phyloP scores from a whole-genome alignment of 2,329 filamentous ascomycete genomes.

The Geosmithia morbida region DNA sequence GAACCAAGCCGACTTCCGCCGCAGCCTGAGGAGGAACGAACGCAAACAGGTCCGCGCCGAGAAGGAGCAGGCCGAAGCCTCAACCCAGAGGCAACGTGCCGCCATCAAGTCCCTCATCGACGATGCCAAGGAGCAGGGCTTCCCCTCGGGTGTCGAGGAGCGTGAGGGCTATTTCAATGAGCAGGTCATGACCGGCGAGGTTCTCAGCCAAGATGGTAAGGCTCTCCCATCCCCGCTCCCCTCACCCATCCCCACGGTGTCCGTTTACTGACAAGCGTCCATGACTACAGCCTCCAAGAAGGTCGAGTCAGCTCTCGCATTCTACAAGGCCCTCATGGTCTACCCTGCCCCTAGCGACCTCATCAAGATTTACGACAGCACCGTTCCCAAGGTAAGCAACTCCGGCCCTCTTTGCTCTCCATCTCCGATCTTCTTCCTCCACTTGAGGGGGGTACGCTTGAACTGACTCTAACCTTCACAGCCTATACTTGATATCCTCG shows the following conservation, averaged over 20 bases:
- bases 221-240: constrained; percentile 5
- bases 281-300: constrained; percentile 41
- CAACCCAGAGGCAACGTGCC: constrained; percentile 53
- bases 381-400: constrained; percentile 68
- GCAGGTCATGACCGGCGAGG: constrained; percentile 81
- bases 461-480: constrained; percentile 16
- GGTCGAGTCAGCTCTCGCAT: constrained; percentile 79
- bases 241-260: no score
- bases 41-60: constrained; percentile 56
- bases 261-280: not conserved
- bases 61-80: constrained; percentile 57
- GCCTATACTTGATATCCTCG: constrained; percentile 88
- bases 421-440: not conserved
- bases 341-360: constrained; percentile 89
- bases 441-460: not conserved
- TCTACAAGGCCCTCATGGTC: constrained; percentile 98
- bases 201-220: constrained; percentile 69
- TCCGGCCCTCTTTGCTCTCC: not conserved
- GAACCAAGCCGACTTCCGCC: constrained; percentile 49
- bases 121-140: constrained; percentile 78
- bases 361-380: constrained; percentile 97
- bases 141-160: constrained; percentile 80
- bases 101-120: constrained; percentile 63
- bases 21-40: constrained; percentile 58
- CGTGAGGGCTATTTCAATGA: constrained; percentile 95